Evolutionary conservation across 495 filamentous ascomycete species (phyloP).

Genomic region (Podospora comata): DNA sequence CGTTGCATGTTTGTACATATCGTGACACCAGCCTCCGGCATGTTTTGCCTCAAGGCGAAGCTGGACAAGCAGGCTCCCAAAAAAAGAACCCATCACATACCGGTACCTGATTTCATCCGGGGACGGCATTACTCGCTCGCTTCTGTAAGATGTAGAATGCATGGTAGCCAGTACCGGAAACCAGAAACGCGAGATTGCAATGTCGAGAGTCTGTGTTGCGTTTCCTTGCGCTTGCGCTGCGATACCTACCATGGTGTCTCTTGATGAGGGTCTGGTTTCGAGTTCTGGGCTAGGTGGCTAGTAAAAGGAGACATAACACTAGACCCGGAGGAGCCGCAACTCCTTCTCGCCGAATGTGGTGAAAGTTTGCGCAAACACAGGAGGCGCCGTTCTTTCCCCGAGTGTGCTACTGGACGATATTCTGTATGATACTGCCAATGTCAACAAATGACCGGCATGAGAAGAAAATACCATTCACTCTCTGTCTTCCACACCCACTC

Average conservation of each 20-base stretch:
- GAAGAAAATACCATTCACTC: neutral
- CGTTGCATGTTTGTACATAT: neutral
- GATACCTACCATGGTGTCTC: neutral
- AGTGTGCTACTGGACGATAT: neutral
- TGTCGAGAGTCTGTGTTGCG: neutral
- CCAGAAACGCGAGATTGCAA: neutral
- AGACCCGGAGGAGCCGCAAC: neutral
- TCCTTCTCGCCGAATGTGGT: neutral
- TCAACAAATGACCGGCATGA: neutral
- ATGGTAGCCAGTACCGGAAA: neutral
- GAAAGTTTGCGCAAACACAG: neutral
- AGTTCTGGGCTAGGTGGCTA: neutral
- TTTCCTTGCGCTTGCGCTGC: neutral
- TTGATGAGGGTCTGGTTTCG: neutral
- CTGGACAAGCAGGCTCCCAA: neutral
- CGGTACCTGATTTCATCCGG: neutral
- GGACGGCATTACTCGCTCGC: neutral
- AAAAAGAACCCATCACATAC: neutral
- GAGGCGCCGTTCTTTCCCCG: neutral
- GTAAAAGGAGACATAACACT: neutral
- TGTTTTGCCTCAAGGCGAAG: neutral
- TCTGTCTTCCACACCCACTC: neutral
- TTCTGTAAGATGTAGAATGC: neutral
- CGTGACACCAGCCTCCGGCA: neutral
- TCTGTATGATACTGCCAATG: neutral